Conservation (phyloP, 208 protist species). For the Leishmania tropica region DNA sequence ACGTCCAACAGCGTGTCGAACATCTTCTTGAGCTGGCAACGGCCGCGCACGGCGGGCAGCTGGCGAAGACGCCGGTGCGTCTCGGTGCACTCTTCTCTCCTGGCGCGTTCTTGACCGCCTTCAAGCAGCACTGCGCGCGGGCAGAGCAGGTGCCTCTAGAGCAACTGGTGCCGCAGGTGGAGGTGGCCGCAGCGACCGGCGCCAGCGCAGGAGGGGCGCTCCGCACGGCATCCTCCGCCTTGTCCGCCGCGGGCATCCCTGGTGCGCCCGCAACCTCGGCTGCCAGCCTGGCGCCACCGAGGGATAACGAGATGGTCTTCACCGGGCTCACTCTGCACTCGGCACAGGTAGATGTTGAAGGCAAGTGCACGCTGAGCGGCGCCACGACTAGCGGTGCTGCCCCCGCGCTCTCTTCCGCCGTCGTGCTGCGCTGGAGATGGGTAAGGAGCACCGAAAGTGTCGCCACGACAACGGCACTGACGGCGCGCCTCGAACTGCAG, state of each 20-base stretch:
- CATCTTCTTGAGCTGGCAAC: constrained; percentile 64
- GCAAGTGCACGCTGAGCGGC: constrained; percentile 42
- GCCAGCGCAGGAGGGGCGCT: not conserved
- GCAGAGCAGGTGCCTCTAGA: constrained; percentile 90
- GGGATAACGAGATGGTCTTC: constrained; percentile 2
- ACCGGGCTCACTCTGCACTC: constrained; percentile 57
- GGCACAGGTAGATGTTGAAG: constrained; percentile 44
- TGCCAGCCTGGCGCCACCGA: constrained; percentile 13
- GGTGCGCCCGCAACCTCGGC: constrained; percentile 4
- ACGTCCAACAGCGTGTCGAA: constrained; percentile 60
- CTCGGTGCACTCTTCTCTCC: constrained; percentile 96
- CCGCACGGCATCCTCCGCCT: not conserved
- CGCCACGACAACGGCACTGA: constrained; percentile 29
- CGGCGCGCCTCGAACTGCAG: constrained; percentile 35
- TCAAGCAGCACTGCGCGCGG: constrained; percentile 94
- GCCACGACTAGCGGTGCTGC: constrained; percentile 21
- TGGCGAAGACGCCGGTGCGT: constrained; percentile 60
- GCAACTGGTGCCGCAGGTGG: constrained; percentile 84
- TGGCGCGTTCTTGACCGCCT: constrained; percentile 97
- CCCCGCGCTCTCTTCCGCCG: constrained; percentile 29
- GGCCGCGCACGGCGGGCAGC: constrained; percentile 30
- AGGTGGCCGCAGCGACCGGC: constrained; percentile 18
- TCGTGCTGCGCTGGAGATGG: constrained; percentile 54
- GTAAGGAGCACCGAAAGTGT: constrained; percentile 13
- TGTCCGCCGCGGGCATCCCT: not conserved